Base-by-base conservation (phyloP, 371 early-diverging fungal genomes). In the Rhizopus stolonifer region DNA sequence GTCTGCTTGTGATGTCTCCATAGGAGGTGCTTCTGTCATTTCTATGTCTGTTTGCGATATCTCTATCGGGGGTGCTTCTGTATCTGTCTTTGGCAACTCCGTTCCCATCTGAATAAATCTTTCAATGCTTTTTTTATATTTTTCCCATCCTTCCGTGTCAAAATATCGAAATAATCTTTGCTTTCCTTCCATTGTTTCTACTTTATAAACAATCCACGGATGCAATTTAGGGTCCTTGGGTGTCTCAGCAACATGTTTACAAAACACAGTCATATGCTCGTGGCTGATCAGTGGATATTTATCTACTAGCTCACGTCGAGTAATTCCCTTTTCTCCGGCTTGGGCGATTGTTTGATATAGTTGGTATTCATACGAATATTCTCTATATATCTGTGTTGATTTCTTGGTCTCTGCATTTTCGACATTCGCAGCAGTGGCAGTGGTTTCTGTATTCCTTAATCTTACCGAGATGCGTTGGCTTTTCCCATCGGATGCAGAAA, bases 401-500 rank as follows among this genome's bases (percentile, higher is more conserved):
- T n/a, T n/a, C n/a, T n/a, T n/a, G n/a, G n/a, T n/a, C n/a, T n/a
- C n/a, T n/a, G n/a, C n/a, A n/a, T n/a, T n/a, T n/a, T n/a, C n/a
- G n/a, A n/a, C n/a, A n/a, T n/a, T n/a, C n/a, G n/a, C 31, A 7
- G 31, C 7, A 29, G 31, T 4, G 4, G 31, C 10, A 10, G 4
- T 29, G 31, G 31, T 10, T 10, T 7, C 31, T 4, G 31, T 7
- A 4, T 4, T 5, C 3, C 7, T 11, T 1, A 52, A 43, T 21
- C 52, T 13, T n/a, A 58, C 38, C 1, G 22, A 46, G 8, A 11
- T 32, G 5, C 23, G 38, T 17, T 18, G 1, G 4, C n/a, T 32
- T 21, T 48, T 52, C 21, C 61, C 61, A 36, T 61, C 52, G 13
- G 9, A 34, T 1, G 61, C 61, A 18, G 32, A 40, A 21, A 61